Evolutionary conservation across 2,329 filamentous ascomycete species (phyloP).

Genomic region (Microdochium trichocladiopsis): DNA sequence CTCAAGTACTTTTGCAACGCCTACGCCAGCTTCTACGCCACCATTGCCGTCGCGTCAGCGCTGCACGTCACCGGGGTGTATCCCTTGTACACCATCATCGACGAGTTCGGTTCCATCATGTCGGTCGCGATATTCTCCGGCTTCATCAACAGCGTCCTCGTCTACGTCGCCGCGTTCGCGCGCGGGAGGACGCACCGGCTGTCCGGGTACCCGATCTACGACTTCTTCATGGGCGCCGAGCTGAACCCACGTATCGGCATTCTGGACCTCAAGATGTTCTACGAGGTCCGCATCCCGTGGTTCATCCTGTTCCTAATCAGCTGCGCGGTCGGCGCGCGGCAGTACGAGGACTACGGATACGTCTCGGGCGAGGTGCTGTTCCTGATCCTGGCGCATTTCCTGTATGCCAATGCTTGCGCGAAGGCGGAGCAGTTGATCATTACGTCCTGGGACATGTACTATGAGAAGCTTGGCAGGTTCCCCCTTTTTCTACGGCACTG

Average conservation of each 20-base stretch:
- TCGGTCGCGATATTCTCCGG: constrained; percentile 84
- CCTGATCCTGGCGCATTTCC: constrained; percentile 69
- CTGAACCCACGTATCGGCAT: constrained; percentile 77
- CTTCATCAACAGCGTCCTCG: constrained; percentile 69
- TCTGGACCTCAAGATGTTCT: constrained; percentile 91
- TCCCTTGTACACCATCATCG: constrained; percentile 79
- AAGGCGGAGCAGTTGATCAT: constrained; percentile 80
- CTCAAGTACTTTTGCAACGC: constrained; percentile 88
- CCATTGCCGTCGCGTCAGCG: constrained; percentile 55
- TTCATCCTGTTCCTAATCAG: constrained; percentile 70
- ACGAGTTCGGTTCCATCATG: constrained; percentile 86
- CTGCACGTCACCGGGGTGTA: constrained; percentile 78
- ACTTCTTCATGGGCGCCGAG: constrained; percentile 89
- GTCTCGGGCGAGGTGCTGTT: constrained; percentile 69
- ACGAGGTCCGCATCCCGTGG: constrained; percentile 82
- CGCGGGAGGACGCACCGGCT: constrained; percentile 41
- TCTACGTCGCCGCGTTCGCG: constrained; percentile 71
- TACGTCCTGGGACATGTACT: constrained; percentile 84
- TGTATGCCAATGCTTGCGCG: constrained; percentile 76
- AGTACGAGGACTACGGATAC: constrained; percentile 73
- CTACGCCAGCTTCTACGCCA: constrained; percentile 75
- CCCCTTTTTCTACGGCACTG: no score
- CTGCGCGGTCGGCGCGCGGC: constrained; percentile 61
- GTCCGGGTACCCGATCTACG: constrained; percentile 67
- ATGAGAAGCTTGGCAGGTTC: constrained; percentile 85